Conservation (phyloP, 441 rosid genomes). For the Arabidopsis hybrid region DNA sequence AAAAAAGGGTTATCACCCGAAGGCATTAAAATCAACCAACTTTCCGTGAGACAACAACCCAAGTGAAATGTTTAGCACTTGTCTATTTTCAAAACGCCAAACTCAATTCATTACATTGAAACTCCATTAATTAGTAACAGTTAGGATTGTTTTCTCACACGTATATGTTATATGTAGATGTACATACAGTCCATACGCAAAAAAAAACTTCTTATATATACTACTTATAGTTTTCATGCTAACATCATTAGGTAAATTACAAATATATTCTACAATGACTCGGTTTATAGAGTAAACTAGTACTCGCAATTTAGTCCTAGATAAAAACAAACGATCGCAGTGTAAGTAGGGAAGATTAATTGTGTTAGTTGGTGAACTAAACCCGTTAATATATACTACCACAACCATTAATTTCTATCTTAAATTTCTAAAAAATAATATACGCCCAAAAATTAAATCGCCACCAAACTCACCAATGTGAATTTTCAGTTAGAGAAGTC, state of each 20-base stretch:
- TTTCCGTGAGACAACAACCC: constrained; percentile 33
- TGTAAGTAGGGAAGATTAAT: constrained; percentile 27
- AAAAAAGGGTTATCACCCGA: not conserved
- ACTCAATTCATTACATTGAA: constrained; percentile 4
- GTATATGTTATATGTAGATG: not conserved
- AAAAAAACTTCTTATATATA: not conserved
- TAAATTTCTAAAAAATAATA: not conserved
- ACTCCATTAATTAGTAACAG: not conserved
- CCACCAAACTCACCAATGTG: constrained; percentile 65
- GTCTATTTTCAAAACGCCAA: not conserved
- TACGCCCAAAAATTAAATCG: constrained; percentile 15
- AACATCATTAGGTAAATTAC: not conserved
- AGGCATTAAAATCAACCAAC: constrained; percentile 30
- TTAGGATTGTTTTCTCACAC: not conserved
- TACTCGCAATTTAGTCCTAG: constrained; percentile 1
- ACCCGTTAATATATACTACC: constrained; percentile 43
- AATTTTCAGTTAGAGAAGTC: constrained; percentile 54
- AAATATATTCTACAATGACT: not conserved
- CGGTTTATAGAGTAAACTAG: constrained; percentile 5
- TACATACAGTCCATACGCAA: not conserved
- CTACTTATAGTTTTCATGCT: not conserved
- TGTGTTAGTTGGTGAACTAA: constrained; percentile 62
- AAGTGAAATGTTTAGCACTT: constrained; percentile 19
- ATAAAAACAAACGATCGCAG: constrained; percentile 18
- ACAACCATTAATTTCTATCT: constrained; percentile 9